Evolutionary conservation across 2,329 filamentous ascomycete species (phyloP).

Genomic region (Calonectria naviculata): DNA sequence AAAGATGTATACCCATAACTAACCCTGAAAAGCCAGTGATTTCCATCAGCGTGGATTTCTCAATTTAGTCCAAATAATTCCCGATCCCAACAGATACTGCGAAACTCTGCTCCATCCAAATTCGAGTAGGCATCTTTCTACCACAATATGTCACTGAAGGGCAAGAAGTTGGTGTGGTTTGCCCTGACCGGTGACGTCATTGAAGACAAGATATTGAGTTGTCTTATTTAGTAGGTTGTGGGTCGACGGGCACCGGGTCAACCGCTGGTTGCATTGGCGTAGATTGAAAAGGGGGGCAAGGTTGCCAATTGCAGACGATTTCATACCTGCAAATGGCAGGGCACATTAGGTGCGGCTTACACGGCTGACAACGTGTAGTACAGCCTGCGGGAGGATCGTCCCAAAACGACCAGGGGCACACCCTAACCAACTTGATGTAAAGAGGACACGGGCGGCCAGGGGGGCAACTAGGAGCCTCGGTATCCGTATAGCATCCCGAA

Average conservation of each 20-base stretch:
- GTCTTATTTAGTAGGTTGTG: background rate
- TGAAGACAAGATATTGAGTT: background rate
- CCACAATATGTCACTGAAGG: background rate
- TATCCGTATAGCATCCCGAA: background rate
- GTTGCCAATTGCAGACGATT: background rate
- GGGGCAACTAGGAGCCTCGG: background rate
- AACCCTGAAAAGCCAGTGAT: background rate
- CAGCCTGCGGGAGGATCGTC: background rate
- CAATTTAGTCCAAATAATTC: background rate
- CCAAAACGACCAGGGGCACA: background rate
- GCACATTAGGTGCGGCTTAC: background rate
- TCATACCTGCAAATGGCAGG: background rate
- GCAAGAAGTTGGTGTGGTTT: background rate
- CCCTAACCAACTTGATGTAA: background rate
- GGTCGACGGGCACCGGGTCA: background rate
- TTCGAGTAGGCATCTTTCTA: background rate
- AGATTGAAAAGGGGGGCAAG: background rate
- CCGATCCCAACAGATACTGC: background rate
- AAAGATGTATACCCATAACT: too few relatives aligned
- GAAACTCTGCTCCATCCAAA: background rate
- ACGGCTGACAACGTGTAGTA: background rate
- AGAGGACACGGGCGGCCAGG: background rate
- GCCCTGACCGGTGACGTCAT: background rate
- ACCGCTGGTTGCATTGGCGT: too few relatives aligned
- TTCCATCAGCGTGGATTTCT: background rate